phyloP scores from a whole-genome alignment of 352 stramenopile species.

The Globisporangium paroecandrum region DNA sequence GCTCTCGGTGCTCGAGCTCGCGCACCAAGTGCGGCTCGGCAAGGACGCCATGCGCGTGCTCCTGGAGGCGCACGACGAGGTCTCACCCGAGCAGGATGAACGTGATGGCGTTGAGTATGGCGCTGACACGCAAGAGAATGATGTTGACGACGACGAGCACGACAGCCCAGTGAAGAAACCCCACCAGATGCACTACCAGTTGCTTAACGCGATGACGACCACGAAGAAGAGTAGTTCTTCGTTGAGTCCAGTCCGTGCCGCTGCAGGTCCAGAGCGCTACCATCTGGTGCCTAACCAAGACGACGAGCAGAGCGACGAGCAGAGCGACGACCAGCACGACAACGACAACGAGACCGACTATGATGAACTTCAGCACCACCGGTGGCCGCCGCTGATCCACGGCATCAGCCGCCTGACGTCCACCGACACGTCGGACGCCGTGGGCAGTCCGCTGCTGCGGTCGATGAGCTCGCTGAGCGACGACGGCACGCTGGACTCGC shows the following conservation, averaged over 20 bases:
- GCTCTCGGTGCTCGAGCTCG: constrained; percentile 51
- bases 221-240: constrained; percentile 6
- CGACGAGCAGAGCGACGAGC: not conserved
- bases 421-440: constrained; percentile 23
- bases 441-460: constrained; percentile 31
- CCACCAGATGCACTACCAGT: constrained; percentile 5
- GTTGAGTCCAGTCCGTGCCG: not conserved
- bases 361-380: not conserved
- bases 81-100: constrained; percentile 17
- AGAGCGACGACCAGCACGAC: constrained; percentile 8
- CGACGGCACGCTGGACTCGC: constrained; percentile 32
- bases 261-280: not conserved
- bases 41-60: constrained; percentile 50
- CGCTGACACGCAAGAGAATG: not conserved
- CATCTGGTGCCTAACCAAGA: constrained; percentile 3
- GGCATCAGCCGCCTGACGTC: constrained; percentile 14
- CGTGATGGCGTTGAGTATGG: constrained; percentile 10
- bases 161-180: constrained; percentile 8
- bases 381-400: constrained; percentile 14
- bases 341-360: constrained; percentile 1
- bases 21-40: constrained; percentile 37
- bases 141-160: not conserved
- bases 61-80: constrained; percentile 17
- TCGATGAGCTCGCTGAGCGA: constrained; percentile 42
- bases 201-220: not conserved